Evolutionary conservation across 202 grass and related monocot genomes (phyloP).

Genomic region (Zizania palustris): DNA sequence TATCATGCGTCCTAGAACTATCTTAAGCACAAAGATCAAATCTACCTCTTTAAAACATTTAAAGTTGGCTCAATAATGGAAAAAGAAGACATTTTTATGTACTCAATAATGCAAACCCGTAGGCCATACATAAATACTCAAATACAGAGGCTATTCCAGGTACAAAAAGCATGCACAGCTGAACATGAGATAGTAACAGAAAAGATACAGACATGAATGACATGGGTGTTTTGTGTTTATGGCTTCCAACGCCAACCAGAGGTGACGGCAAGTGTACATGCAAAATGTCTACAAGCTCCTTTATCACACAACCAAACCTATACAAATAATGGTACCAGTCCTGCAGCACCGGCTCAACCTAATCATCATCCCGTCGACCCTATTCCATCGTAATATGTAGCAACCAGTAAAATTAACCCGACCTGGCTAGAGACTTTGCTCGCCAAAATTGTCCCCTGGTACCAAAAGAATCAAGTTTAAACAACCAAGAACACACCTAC

Average conservation of each 20-base stretch:
- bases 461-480: conserved; percentile 56
- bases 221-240: conserved; percentile 7
- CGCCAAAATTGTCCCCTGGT: conserved; percentile 47
- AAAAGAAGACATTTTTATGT: too few species aligned
- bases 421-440: conserved; percentile 21
- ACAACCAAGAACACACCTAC: conserved; percentile 48
- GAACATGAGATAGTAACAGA: too few species aligned
- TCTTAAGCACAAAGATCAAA: too few species aligned
- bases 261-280: conserved; percentile 30
- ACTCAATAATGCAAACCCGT: too few species aligned
- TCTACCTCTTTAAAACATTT: too few species aligned
- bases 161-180: too few species aligned
- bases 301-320: conserved; percentile 33
- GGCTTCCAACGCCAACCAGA: too few species aligned
- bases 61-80: too few species aligned
- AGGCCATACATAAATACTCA: too few species aligned
- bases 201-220: conserved; percentile 25
- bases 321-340: conserved; percentile 56
- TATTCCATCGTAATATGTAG: neutral
- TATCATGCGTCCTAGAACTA: too few species aligned
- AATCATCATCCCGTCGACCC: too few species aligned
- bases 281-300: conserved; percentile 28
- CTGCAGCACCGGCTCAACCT: neutral
- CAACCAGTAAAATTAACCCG: neutral
- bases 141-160: too few species aligned